Conservation (phyloP, 805 yeast species). For the Candida corydali region DNA sequence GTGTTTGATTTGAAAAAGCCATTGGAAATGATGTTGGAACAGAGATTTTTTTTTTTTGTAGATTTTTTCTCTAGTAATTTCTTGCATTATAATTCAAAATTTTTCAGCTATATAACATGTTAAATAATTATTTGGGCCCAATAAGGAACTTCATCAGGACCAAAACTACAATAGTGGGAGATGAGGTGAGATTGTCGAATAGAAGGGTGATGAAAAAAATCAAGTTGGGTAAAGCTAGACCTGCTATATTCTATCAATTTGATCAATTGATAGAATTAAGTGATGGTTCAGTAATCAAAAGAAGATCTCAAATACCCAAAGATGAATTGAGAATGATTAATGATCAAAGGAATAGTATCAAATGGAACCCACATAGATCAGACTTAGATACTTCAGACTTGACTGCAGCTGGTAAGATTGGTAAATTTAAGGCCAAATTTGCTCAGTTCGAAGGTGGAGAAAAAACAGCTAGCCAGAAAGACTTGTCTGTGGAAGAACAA, state of each 20-base stretch:
- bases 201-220: conserved; percentile 68
- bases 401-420: conserved; percentile 79
- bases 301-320: conserved; percentile 86
- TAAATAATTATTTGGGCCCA: conserved; percentile 1
- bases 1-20: conserved; percentile 92
- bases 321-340: conserved; percentile 78
- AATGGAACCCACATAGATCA: conserved; percentile 86
- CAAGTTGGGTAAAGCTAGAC: conserved; percentile 80
- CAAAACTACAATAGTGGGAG: conserved; percentile 13
- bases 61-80: background rate
- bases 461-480: conserved; percentile 36
- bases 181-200: conserved; percentile 40
- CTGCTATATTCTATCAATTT: conserved; percentile 88
- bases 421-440: conserved; percentile 67
- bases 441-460: conserved; percentile 22
- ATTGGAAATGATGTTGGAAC: conserved; percentile 29
- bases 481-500: conserved; percentile 13
- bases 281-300: conserved; percentile 84
- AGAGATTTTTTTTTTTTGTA: background rate
- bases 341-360: conserved; percentile 81
- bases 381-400: conserved; percentile 72
- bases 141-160: conserved; percentile 4
- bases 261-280: conserved; percentile 85
- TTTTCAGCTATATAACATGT: conserved; percentile 5
- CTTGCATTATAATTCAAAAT: background rate